A percentile compares a stretch with the other conserved stretches of the same genome.
Evolutionary conservation across 495 filamentous ascomycete species (phyloP).

Genomic region (Penicillium subrubescens): DNA sequence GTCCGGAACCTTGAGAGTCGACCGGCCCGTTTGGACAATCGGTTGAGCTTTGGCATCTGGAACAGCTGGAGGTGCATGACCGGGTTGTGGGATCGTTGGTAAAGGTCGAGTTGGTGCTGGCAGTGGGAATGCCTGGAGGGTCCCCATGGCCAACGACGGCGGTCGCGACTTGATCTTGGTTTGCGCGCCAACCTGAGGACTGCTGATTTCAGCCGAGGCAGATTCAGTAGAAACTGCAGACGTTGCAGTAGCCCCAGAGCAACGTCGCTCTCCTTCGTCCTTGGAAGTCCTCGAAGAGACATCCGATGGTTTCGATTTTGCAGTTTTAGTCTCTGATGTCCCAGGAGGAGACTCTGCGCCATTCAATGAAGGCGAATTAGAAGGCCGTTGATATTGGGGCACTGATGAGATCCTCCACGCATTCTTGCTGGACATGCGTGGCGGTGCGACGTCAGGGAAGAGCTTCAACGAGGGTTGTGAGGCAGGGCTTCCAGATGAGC

Average conservation of each 20-base stretch:
- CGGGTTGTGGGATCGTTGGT: constrained; percentile 34
- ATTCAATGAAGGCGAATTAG: constrained; percentile 12
- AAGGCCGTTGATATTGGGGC: constrained; percentile 23
- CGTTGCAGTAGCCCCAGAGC: constrained; percentile 12
- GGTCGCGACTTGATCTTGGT: constrained; percentile 24
- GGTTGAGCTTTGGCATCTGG: constrained; percentile 12
- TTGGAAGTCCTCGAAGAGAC: neutral
- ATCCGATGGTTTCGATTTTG: neutral
- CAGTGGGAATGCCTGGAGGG: constrained; percentile 43
- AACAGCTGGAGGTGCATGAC: neutral
- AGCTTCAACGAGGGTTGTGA: constrained; percentile 38
- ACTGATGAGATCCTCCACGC: constrained; percentile 31
- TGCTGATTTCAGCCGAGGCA: neutral
- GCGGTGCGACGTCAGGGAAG: constrained; percentile 40
- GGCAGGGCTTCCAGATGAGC: constrained; percentile 8
- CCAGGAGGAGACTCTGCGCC: neutral
- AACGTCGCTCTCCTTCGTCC: constrained; percentile 2
- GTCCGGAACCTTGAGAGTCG: constrained; percentile 4
- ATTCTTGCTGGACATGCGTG: constrained; percentile 36
- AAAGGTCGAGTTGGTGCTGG: constrained; percentile 42
- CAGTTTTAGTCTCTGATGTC: neutral
- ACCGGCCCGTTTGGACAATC: constrained; percentile 6
- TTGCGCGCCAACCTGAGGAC: constrained; percentile 7
- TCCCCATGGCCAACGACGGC: constrained; percentile 31
- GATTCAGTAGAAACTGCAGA: neutral